Conservation (phyloP, 73 alveolate species). For the Paraurostyla sp. region DNA sequence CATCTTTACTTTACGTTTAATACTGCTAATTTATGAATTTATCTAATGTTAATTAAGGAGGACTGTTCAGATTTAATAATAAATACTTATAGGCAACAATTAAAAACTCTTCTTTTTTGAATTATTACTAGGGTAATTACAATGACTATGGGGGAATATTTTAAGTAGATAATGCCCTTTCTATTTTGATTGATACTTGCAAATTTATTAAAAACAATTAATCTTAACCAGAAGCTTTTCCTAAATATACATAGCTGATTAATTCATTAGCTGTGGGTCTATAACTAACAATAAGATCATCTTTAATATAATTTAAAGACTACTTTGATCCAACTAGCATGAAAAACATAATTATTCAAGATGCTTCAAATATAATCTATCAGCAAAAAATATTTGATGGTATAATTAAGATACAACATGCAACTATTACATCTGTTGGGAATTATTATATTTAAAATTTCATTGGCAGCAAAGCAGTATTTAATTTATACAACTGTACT, state of each 20-base stretch:
- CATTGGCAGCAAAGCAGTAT: not conserved
- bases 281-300: not conserved
- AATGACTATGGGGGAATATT: not conserved
- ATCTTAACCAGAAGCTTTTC: not conserved
- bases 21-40: too few species aligned
- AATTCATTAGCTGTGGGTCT: not conserved
- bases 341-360: not conserved
- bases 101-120: too few species aligned
- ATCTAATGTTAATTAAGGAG: too few species aligned
- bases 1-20: too few species aligned
- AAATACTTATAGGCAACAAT: too few species aligned
- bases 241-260: not conserved
- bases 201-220: not conserved
- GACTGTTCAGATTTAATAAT: too few species aligned
- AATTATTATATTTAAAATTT: not conserved
- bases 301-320: not conserved
- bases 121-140: too few species aligned
- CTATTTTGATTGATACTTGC: not conserved
- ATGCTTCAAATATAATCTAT: not conserved
- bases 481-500: not conserved
- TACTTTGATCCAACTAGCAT: not conserved
- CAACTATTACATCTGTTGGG: not conserved
- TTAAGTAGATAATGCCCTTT: not conserved
- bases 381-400: not conserved
- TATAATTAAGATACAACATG: not conserved